Conservation (phyloP, 1,284 basidiomycete species). For the Puccinia novopanici region DNA sequence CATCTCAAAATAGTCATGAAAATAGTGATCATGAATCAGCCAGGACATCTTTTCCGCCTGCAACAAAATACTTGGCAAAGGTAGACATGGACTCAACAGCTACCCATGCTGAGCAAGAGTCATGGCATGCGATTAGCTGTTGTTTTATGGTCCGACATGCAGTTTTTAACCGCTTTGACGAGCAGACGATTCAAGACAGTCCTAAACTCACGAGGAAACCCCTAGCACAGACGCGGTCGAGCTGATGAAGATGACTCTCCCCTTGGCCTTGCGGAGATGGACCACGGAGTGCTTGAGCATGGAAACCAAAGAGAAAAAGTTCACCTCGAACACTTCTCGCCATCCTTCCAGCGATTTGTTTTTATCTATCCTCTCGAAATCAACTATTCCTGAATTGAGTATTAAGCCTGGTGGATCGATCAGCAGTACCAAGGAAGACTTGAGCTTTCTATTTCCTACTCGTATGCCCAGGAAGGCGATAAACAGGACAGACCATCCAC, state of each 20-base stretch:
- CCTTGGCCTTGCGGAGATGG: constrained; percentile 28
- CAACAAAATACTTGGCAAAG: too few relatives aligned
- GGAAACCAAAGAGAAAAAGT: constrained; percentile 40
- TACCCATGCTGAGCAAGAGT: constrained; percentile 8
- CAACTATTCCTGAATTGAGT: constrained; percentile 33
- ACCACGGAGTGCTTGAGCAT: constrained; percentile 33
- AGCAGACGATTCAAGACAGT: too few relatives aligned
- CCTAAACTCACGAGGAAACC: constrained; percentile 27
- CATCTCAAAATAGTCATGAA: background rate
- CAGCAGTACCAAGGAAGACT: background rate
- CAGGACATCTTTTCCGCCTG: too few relatives aligned
- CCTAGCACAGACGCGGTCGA: constrained; percentile 34
- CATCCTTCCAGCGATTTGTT: constrained; percentile 12
- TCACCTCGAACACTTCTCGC: constrained; percentile 35
- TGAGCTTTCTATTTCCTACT: background rate
- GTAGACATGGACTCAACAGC: constrained; percentile 22
- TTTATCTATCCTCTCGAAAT: constrained; percentile 27
- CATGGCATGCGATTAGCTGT: background rate
- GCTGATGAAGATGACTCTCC: constrained; percentile 42
- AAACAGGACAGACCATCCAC: constrained; percentile 31
- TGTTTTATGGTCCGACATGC: too few relatives aligned
- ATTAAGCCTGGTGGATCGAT: constrained; percentile 19
- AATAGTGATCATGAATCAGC: background rate
- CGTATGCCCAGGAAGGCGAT: background rate
- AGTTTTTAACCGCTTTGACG: too few relatives aligned